These are phyloP conservation scores for Cystobasidiopsis lactophilus DNA, from an alignment of 768 basidiomycete species.

Conservation along the genomic window DNA sequence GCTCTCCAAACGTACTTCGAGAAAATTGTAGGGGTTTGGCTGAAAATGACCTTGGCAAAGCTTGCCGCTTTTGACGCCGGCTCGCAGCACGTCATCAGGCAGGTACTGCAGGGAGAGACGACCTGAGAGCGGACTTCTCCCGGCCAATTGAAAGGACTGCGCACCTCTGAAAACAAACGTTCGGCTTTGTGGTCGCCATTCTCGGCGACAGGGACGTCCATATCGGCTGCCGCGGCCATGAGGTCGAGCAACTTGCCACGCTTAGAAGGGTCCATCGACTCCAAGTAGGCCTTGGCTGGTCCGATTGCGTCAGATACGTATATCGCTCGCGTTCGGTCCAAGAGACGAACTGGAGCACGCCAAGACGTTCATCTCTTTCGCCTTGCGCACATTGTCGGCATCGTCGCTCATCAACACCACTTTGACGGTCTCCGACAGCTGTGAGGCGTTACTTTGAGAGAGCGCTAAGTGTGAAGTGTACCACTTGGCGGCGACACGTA, in stretches of 20 bases:
- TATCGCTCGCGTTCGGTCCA: background rate
- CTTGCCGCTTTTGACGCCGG: constrained; percentile 63
- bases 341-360: constrained; percentile 34
- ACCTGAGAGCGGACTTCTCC: background rate
- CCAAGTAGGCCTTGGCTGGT: constrained; percentile 60
- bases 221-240: constrained; percentile 42
- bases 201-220: constrained; percentile 23
- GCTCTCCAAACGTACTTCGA: no score
- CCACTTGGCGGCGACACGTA: constrained; percentile 69
- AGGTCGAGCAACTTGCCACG: constrained; percentile 54
- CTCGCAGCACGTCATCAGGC: constrained; percentile 42
- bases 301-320: background rate
- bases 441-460: no score
- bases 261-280: constrained; percentile 36
- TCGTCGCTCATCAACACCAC: constrained; percentile 80
- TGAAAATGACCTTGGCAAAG: constrained; percentile 86
- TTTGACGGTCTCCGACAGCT: no score
- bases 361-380: constrained; percentile 39
- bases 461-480: constrained; percentile 41
- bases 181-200: constrained; percentile 25
- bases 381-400: constrained; percentile 54
- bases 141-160: background rate
- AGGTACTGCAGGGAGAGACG: constrained; percentile 49
- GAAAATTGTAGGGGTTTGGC: constrained; percentile 83
- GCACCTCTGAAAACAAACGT: constrained; percentile 23